Evolutionary conservation across 495 filamentous ascomycete genomes (phyloP), one percentile per base, ranked within the genome.

Genomic region (Tuber brumale): DNA sequence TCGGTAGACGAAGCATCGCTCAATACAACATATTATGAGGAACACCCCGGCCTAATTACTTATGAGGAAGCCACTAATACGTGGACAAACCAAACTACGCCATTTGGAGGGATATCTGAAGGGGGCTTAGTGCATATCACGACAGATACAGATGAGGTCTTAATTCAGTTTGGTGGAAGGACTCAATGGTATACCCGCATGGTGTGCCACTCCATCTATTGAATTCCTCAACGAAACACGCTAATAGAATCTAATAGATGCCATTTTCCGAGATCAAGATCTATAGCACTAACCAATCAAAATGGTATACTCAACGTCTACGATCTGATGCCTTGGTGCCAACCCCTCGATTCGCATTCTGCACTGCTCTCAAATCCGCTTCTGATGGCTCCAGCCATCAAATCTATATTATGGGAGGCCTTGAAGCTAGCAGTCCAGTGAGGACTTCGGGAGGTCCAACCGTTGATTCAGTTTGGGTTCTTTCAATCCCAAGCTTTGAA

Each of bases 321-420:
- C 45, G 45, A 44, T 27, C 12, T 35, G 51, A 9, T 21, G 41
- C 41, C 0, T 27, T 35, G 6, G n/a, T 70, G 3, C 77, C 77
- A 6, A 3, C 69, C 21, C 71, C 77, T 41, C 70, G 74, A 35
- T 27, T 70, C 10, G 46, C 46, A 0, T 75, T 76, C 73, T 79
- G 77, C 48, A 37, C 27, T 16, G 39, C 61, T 5, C 14, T 76
- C 14, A 61, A 73, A 1, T 70, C 42, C 9, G 70, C 74, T 19
- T 27, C 73, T 14, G 76, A 76, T 41, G 72, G 72, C 44, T 76
- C 76, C n/a, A 71, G 43, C 14, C 70, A 78, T n/a, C 74, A 75
- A 42, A 78, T 78, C 23, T 42, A 71, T 8, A 76, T 73, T 27
- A 44, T 69, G 43, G 77, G 74, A 0, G 70, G 70, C n/a, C 70